These are phyloP conservation scores for Flaveria sonorensis DNA, from an alignment of 129 eudicot species.

Conservation along the genomic window DNA sequence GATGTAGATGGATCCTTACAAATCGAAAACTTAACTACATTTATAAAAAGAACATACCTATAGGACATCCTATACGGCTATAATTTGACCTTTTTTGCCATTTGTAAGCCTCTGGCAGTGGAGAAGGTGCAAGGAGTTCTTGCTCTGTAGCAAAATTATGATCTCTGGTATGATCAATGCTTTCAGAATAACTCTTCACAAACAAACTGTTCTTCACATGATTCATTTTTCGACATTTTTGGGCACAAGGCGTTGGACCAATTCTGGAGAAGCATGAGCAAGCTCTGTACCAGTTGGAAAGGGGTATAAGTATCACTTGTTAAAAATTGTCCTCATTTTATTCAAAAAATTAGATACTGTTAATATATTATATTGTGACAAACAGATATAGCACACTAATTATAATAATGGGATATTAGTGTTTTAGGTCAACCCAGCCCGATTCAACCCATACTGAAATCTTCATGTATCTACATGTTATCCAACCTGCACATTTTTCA, in stretches of 20 bases:
- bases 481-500: neutral
- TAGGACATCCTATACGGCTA: constrained; percentile 17
- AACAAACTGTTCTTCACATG: neutral
- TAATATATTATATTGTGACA: neutral
- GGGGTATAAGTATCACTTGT: neutral
- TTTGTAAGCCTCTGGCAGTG: constrained; percentile 12
- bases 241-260: constrained; percentile 72
- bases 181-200: constrained; percentile 6
- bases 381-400: neutral
- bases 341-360: neutral
- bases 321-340: neutral
- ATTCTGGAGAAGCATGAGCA: constrained; percentile 66
- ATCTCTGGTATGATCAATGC: neutral
- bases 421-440: neutral
- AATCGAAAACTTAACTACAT: constrained; percentile 20
- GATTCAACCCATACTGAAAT: neutral
- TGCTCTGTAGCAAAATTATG: constrained; percentile 7
- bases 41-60: constrained; percentile 24
- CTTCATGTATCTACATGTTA: neutral
- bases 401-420: neutral
- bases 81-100: constrained; percentile 12
- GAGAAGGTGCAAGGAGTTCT: constrained; percentile 14
- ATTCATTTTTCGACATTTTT: constrained; percentile 54
- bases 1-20: constrained; percentile 29
- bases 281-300: constrained; percentile 54